A percentile compares a stretch with the other conserved stretches of the same genome.
Conservation (phyloP, 2,329 filamentous ascomycete genomes). For the Fusarium gaditjirri region DNA sequence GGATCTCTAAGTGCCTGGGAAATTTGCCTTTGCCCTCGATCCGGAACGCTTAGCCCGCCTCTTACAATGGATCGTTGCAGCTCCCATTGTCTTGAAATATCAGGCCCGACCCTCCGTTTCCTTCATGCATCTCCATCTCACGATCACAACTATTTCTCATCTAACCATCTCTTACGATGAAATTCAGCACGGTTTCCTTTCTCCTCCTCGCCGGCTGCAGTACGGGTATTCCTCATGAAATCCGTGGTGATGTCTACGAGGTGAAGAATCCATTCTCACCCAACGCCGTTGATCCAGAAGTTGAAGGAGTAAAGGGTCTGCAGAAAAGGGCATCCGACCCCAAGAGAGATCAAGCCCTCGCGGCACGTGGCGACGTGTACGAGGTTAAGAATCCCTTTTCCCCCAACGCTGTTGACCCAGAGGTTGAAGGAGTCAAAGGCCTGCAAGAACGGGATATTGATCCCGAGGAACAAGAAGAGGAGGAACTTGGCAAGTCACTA, state of each 20-base stretch:
- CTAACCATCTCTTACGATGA: constrained; percentile 19
- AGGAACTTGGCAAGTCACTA: not conserved
- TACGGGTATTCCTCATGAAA: constrained; percentile 27
- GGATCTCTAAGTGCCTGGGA: constrained; percentile 24
- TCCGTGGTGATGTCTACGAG: constrained; percentile 8
- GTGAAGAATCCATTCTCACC: not conserved
- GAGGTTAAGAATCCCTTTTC: not conserved
- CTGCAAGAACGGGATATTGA: not conserved
- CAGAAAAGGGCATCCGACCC: not conserved
- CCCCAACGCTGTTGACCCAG: not conserved
- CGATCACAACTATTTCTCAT: not conserved
- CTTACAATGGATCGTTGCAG: not conserved
- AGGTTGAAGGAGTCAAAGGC: constrained; percentile 6
- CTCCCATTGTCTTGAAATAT: constrained; percentile 34
- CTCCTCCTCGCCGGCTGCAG: constrained; percentile 29
- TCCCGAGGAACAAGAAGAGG: constrained; percentile 4
- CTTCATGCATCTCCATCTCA: not conserved
- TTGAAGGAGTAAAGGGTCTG: not conserved
- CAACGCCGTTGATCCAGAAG: not conserved
- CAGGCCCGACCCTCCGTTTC: constrained; percentile 5
- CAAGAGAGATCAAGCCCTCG: not conserved
- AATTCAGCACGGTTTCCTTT: constrained; percentile 36
- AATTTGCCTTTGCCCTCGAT: constrained; percentile 15
- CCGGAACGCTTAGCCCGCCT: constrained; percentile 12
- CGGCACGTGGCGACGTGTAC: not conserved